Conservation (phyloP, 192 early-diverging fungal species). For the Entophlyctis helioformis region DNA sequence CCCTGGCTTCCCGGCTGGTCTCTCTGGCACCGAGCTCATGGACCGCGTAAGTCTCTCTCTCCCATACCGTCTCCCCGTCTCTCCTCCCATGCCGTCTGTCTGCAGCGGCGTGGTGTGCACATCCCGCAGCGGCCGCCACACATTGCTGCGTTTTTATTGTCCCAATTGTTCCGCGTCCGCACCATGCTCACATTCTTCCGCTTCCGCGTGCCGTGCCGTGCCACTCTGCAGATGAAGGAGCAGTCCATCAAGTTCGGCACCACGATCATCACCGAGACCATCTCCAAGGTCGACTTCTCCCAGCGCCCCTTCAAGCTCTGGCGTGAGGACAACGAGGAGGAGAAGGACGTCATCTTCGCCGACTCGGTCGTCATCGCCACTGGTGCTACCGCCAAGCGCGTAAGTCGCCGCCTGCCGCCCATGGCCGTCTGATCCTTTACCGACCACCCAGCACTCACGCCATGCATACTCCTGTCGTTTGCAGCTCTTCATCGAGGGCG, state of each 20-base stretch:
- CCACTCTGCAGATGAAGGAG: constrained; percentile 27
- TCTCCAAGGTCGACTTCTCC: constrained; percentile 77
- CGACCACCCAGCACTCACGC: not conserved
- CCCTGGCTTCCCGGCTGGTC: constrained; percentile 78
- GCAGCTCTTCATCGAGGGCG: constrained; percentile 68
- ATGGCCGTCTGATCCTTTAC: not conserved
- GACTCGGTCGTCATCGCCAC: constrained; percentile 88
- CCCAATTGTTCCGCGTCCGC: too few species aligned
- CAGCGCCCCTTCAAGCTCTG: constrained; percentile 84
- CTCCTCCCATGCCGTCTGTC: not conserved
- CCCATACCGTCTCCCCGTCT: too few species aligned
- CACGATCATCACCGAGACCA: constrained; percentile 82
- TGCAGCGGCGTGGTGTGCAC: not conserved
- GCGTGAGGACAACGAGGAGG: constrained; percentile 72
- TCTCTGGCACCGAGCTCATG: constrained; percentile 81
- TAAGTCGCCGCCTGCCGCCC: constrained; percentile 4
- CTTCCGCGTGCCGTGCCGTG: too few species aligned
- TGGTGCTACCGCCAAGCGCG: constrained; percentile 94
- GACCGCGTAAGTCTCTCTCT: constrained; percentile 41
- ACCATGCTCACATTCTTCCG: too few species aligned
- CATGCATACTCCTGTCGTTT: too few species aligned
- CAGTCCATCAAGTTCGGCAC: constrained; percentile 85
- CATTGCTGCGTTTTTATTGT: too few species aligned
- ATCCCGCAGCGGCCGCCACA: too few species aligned
- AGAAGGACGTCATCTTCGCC: constrained; percentile 55